Conservation (phyloP, 768 basidiomycete genomes). For the Clavaria fumosa region DNA sequence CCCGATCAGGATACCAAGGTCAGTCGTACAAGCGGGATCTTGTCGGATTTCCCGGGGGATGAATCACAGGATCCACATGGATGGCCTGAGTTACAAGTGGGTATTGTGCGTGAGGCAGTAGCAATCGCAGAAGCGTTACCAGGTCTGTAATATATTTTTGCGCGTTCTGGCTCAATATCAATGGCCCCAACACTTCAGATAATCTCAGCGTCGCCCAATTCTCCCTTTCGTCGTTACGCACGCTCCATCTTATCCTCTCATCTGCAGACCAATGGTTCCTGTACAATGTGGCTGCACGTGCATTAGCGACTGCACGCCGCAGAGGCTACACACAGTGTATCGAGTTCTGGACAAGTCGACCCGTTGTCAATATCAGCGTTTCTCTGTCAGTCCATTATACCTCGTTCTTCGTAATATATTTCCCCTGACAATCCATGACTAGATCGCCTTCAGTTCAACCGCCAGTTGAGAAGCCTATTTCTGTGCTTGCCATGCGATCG, state of each 20-base stretch:
- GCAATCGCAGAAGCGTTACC: constrained; percentile 84
- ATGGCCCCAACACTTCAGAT: constrained; percentile 31
- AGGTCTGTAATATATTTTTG: constrained; percentile 30
- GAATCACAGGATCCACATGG: constrained; percentile 48
- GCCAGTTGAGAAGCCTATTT: constrained; percentile 58
- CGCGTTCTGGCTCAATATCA: not conserved
- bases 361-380: constrained; percentile 66
- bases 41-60: constrained; percentile 11
- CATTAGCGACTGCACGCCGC: constrained; percentile 56
- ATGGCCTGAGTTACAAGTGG: constrained; percentile 92
- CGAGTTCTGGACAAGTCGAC: constrained; percentile 79
- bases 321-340: constrained; percentile 58
- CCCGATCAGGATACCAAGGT: not conserved
- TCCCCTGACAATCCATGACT: constrained; percentile 1
- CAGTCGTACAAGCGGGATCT: too few relatives aligned
- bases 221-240: constrained; percentile 73
- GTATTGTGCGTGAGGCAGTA: constrained; percentile 84
- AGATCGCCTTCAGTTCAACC: constrained; percentile 60
- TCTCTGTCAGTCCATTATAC: constrained; percentile 39
- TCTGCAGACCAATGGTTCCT: constrained; percentile 70
- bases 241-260: constrained; percentile 50
- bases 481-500: constrained; percentile 28
- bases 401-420: constrained; percentile 7
- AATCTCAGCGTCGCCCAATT: constrained; percentile 76
- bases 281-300: constrained; percentile 54